Base-by-base conservation (phyloP, 257 asterid species). In the Linaria vulgaris region DNA sequence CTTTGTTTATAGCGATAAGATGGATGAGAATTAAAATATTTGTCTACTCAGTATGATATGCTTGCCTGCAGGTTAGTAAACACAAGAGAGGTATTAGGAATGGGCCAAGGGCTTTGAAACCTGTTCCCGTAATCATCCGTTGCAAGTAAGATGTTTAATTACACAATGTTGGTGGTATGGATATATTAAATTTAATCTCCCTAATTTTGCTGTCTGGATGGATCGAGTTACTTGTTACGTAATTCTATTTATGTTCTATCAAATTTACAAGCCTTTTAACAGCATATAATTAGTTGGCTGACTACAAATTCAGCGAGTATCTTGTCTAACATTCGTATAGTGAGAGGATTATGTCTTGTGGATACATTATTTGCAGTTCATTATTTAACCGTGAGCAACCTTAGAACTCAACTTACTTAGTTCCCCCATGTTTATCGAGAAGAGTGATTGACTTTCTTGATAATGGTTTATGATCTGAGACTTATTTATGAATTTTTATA, bases 31-130 rank as follows among this genome's bases (percentile, higher is more conserved):
- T 6, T 27, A 27, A 6, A 27, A 27, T 27, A 27, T 27, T 44
- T 34, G 58, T 13, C 25, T 67, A 21, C 72, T 61, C 6, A 24
- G 44, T 55, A 48, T 63, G 69, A 59, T 59, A 50, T 58, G 58
- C 49, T 65, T 72, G n/a, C 27, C 14, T 80, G 71, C 94, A 94
- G 99, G 73, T 66, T 61, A 78, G 95, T 69, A 82, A 74, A 31
- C 96, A 90, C 85, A 94, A 84, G 83, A 87, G 79, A 78, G 96
- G 95, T 43, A 83, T 94, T 70, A 72, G 99, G 67, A 94, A 94
- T 76, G 99, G 96, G 73, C 99, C 99, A 10, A 94, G 85, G 83
- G 97, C 97, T 78, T 79, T 94, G 82, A 94, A 94, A 81, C 97
- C 97, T 53, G 82, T 81, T 59, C 99, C 99, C 21, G 97, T 94